Percentiles rank a stretch among this genome's conserved stretches.
These are phyloP conservation scores for Cyberlindnera japonica DNA, from an alignment of 805 yeast species.

Conservation along the genomic window DNA sequence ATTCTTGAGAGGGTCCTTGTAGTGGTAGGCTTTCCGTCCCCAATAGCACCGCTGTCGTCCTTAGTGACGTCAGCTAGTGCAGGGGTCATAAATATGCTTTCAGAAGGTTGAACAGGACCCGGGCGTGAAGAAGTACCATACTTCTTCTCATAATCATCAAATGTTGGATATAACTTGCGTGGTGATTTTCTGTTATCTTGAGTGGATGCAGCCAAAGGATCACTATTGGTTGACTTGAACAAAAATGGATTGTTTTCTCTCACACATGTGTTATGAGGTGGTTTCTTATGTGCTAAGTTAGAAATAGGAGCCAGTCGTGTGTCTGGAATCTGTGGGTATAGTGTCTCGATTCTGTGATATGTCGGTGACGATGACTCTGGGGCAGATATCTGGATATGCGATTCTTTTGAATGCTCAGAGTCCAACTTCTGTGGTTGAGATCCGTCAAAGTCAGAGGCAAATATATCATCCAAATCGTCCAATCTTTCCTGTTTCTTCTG, in stretches of 20 bases:
- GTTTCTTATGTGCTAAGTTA: background rate
- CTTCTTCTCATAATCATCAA: slow-evolving; percentile 9
- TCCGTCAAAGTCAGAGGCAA: slow-evolving; percentile 4
- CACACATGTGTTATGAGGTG: too few relatives aligned
- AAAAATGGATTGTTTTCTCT: background rate
- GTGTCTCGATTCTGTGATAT: slow-evolving; percentile 27
- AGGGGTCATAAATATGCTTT: background rate
- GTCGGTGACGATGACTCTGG: slow-evolving; percentile 29
- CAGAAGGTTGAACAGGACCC: too few relatives aligned
- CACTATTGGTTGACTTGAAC: background rate
- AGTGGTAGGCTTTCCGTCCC: too few relatives aligned
- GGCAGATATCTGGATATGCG: slow-evolving; percentile 14
- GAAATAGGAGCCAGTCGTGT: background rate
- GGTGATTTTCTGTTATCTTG: background rate
- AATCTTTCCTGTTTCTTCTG: background rate
- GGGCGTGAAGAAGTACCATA: background rate
- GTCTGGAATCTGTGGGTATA: slow-evolving; percentile 6
- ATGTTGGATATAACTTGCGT: slow-evolving; percentile 6
- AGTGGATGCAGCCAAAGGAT: background rate
- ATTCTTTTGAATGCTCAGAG: slow-evolving; percentile 2
- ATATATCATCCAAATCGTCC: slow-evolving; percentile 14
- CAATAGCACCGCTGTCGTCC: too few relatives aligned
- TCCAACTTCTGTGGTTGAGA: background rate
- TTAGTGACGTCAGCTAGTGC: background rate
- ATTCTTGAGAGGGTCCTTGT: too few relatives aligned